A percentile compares a stretch with the other conserved stretches of the same genome.
These are phyloP conservation scores for Hamamelis virginiana DNA, from an alignment of 164 flowering plant species.

Conservation along the genomic window DNA sequence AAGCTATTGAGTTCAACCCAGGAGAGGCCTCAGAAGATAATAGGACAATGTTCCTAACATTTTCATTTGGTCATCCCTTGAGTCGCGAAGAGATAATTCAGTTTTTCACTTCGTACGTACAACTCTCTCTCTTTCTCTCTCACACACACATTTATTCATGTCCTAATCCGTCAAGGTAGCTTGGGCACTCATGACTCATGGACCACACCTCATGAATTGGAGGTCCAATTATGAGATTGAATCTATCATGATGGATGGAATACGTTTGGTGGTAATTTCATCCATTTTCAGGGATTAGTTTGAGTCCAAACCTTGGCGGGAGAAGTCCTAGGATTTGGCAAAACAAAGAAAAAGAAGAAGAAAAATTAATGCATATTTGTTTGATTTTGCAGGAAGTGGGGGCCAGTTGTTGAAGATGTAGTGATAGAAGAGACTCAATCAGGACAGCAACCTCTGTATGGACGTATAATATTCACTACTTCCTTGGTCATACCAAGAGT, in stretches of 20 bases:
- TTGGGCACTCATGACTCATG: too few relatives aligned
- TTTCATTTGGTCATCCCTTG: constrained; percentile 15
- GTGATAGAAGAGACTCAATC: background rate
- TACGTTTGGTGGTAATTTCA: too few relatives aligned
- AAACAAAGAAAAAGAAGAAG: too few relatives aligned
- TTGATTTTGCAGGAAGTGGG: constrained; percentile 16
- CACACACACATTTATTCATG: too few relatives aligned
- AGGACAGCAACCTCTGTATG: constrained; percentile 8
- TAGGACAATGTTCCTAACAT: constrained; percentile 14
- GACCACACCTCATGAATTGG: too few relatives aligned
- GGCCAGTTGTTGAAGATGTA: constrained; percentile 10
- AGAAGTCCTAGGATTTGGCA: too few relatives aligned
- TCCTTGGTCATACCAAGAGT: constrained; percentile 1
- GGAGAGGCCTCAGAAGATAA: background rate
- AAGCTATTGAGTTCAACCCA: background rate
- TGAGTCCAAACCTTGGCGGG: too few relatives aligned
- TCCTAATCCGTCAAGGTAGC: too few relatives aligned
- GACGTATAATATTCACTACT: constrained; percentile 3
- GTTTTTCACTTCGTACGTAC: constrained; percentile 13
- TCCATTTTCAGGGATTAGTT: too few relatives aligned
- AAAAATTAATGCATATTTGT: too few relatives aligned
- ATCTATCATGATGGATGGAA: too few relatives aligned
- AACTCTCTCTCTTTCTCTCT: background rate
- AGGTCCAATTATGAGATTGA: too few relatives aligned
- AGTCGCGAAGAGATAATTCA: constrained; percentile 4